Percentiles rank a stretch among this genome's conserved stretches.
Conservation (phyloP, 1,284 basidiomycete species). For the Naganishia sp. region DNA sequence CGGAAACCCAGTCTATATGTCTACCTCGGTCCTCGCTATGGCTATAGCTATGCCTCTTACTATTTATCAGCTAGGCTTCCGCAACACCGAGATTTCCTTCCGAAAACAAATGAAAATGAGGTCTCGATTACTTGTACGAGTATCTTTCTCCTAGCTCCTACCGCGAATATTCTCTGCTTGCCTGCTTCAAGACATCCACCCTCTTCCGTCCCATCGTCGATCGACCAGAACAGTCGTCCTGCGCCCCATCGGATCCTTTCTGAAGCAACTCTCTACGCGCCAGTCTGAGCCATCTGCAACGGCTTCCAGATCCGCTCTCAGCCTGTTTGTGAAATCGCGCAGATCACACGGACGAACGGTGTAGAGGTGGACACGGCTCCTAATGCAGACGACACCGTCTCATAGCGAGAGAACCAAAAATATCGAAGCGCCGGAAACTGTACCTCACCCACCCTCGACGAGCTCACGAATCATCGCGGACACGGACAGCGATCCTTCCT, state of each 20-base stretch:
- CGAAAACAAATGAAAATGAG: constrained; percentile 5
- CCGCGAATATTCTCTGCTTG: not conserved
- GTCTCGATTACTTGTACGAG: constrained; percentile 1
- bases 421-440: constrained; percentile 4
- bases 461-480: not conserved
- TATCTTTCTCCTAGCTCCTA: constrained; percentile 2
- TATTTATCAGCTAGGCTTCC: too few species aligned
- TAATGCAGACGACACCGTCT: constrained; percentile 23
- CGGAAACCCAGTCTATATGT: too few species aligned
- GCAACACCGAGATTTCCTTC: too few species aligned
- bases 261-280: too few species aligned
- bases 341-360: not conserved
- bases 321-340: too few species aligned
- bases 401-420: constrained; percentile 15
- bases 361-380: constrained; percentile 1
- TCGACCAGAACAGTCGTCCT: too few species aligned
- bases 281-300: not conserved
- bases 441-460: not conserved
- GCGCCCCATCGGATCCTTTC: too few species aligned
- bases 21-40: too few species aligned
- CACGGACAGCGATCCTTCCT: not conserved
- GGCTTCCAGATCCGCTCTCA: too few species aligned
- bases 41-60: too few species aligned
- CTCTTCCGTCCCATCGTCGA: not conserved
- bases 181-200: not conserved